Base-by-base conservation (phyloP, 345 rosid species). In the Atalantia buxifolia region DNA sequence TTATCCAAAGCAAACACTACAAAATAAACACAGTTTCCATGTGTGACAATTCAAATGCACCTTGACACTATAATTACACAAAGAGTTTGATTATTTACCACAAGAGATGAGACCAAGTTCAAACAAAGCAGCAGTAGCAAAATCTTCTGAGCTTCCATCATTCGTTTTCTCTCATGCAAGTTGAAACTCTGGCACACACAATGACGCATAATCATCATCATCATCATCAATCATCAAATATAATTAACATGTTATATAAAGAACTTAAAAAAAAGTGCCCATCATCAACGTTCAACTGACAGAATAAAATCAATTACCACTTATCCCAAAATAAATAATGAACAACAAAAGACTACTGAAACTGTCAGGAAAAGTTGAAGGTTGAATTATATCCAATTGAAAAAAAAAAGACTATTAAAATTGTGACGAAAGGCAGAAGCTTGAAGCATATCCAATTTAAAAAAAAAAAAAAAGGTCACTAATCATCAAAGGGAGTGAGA, bases 41-140 rank as follows among this genome's bases (percentile, higher is more conserved):
- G 27, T 0, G 27, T 13, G 38, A 63, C 22, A 24, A 63, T 30
- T 24, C 28, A 7, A 63, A 30, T 13, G 18, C 38, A 63, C 8
- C 0, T 30, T 2, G 7, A 35, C n/a, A 64, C 24, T 21, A 35
- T 18, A 30, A 31, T 31, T 31, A 31, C 5, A 64, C 57, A 18
- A 18, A 53, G 9, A 33, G 21, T 45, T 72, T 40, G 69, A 62
- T 24, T 36, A 22, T 24, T 87, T 83, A 87, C 93, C 89, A 87
- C 93, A 33, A 65, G 64, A 63, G 35, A 79, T 24, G 83, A 77
- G 40, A 81, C 69, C 57, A 59, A 72, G 83, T 45, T 77, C 45
- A 85, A 80, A 70, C 81, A 84, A 72, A 88, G 27, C 55, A 90
- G 72, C 76, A 88, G 55, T 68, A 84, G 18, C 65, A 84, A 68